These are phyloP conservation scores for Melanogaster broomeanus DNA, from an alignment of 768 basidiomycete genomes.

Conservation along the genomic window DNA sequence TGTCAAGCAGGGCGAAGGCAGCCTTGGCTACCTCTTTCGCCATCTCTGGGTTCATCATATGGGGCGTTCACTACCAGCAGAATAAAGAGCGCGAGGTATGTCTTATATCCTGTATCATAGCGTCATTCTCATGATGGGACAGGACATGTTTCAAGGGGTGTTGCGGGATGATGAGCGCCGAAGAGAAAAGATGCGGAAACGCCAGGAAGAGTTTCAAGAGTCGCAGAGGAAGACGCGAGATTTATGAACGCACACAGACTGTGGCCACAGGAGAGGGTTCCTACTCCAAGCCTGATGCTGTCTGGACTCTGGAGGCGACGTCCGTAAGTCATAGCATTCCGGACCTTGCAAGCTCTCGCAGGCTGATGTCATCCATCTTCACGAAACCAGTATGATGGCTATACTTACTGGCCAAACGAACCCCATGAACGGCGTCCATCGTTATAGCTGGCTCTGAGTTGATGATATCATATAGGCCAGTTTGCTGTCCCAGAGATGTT, in stretches of 20 bases:
- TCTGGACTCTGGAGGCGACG: background rate
- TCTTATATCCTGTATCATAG: background rate
- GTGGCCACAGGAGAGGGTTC: constrained; percentile 20
- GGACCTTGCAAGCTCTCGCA: background rate
- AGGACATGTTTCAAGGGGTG: constrained; percentile 94
- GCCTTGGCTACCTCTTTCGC: constrained; percentile 70
- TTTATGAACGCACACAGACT: constrained; percentile 60
- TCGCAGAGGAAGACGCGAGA: constrained; percentile 63
- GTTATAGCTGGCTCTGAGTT: background rate
- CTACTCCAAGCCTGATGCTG: constrained; percentile 3
- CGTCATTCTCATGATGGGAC: constrained; percentile 9
- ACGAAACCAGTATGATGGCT: background rate
- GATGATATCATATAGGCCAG: background rate
- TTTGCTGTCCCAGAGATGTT: background rate
- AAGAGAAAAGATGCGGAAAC: constrained; percentile 65
- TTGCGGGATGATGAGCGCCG: constrained; percentile 85
- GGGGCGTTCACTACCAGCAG: constrained; percentile 89
- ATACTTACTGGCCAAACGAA: background rate
- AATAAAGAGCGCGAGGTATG: constrained; percentile 76
- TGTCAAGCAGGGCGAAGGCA: constrained; percentile 73
- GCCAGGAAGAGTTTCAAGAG: constrained; percentile 60
- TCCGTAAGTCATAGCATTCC: background rate
- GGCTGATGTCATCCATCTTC: background rate
- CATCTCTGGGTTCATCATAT: constrained; percentile 71
- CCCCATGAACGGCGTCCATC: background rate